Base-by-base conservation (phyloP, 495 filamentous ascomycete genomes). In the Xylaria castorea region DNA sequence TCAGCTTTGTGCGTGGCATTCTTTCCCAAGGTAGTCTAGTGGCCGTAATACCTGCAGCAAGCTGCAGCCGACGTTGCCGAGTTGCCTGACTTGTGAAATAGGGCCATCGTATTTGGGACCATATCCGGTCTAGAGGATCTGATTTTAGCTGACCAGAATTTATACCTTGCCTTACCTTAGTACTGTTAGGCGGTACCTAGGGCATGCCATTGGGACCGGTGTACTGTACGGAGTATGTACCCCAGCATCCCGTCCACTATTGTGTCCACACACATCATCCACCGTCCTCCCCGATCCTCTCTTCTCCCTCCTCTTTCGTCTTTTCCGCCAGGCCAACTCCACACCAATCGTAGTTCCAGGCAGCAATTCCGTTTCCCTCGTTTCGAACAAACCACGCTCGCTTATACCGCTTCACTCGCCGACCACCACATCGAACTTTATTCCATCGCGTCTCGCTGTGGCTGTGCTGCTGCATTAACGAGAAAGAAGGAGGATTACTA, bases 311-410 rank as follows among this genome's bases (percentile, higher is more conserved):
- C n/a, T 44, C 34, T 46, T 65, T 36, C 22, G 27, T 32, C 20
- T 18, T 57, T 70, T 61, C 36, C 61, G 40, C 57, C 50, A 68
- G 34, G 66, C 32, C 64, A 40, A 22, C 46, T 38, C 55, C 40
- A 50, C 60, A 57, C 60, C 55, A 70, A 32, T 50, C 30, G 53
- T 44, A 46, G 51, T 60, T 46, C 50, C 51, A 34, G 64, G 11
- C 16, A 46, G 42, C 53, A 40, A 38, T 42, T 69, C 38, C 51
- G 25, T 46, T 62, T 63, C 68, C 27, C 42, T 62, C 42, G 38
- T 62, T 27, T 48, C 34, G n/a, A 30, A 60, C 66, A 55, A 44
- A 38, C 36, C 69, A 71, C 69, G 34, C 69, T 71, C 69, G 60
- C 50, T 71, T 64, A 68, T 51, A 42, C 48, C 48, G 34, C 66